phyloP scores from a whole-genome alignment of 1,284 basidiomycete genomes.

The Trichosporon ovoides region DNA sequence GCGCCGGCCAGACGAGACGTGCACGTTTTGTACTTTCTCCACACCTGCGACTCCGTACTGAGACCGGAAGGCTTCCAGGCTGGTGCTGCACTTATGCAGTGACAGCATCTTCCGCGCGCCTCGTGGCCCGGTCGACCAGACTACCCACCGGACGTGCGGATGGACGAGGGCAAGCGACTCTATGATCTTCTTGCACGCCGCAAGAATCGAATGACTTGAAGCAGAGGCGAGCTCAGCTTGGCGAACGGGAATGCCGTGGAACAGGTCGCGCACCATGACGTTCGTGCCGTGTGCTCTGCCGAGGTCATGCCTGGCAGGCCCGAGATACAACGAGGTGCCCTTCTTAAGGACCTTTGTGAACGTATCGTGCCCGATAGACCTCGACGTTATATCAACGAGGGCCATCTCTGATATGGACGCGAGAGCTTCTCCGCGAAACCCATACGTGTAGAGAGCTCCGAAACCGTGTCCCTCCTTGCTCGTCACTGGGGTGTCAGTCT shows the following conservation, averaged over 20 bases:
- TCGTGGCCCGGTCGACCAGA: conserved; percentile 54
- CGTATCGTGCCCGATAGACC: conserved; percentile 58
- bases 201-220: conserved; percentile 54
- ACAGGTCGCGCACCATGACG: conserved; percentile 74
- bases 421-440: conserved; percentile 84
- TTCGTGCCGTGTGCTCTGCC: conserved; percentile 63
- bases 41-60: conserved; percentile 34
- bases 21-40: conserved; percentile 59
- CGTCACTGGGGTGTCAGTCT: conserved; percentile 7
- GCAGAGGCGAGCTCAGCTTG: conserved; percentile 31
- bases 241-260: conserved; percentile 64
- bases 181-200: conserved; percentile 63
- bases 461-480: conserved; percentile 21
- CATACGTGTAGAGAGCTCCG: conserved; percentile 57
- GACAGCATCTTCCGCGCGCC: conserved; percentile 26
- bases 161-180: conserved; percentile 68
- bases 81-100: conserved; percentile 41
- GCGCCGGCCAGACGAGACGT: conserved; percentile 54
- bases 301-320: conserved; percentile 56
- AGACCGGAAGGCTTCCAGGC: conserved; percentile 26
- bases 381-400: conserved; percentile 61
- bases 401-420: conserved; percentile 70
- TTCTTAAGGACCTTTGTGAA: conserved; percentile 67
- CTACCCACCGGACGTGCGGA: conserved; percentile 61
- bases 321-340: conserved; percentile 15